Evolutionary conservation across 2,329 filamentous ascomycete species (phyloP).

Genomic region (Ophiocordyceps sinensis): DNA sequence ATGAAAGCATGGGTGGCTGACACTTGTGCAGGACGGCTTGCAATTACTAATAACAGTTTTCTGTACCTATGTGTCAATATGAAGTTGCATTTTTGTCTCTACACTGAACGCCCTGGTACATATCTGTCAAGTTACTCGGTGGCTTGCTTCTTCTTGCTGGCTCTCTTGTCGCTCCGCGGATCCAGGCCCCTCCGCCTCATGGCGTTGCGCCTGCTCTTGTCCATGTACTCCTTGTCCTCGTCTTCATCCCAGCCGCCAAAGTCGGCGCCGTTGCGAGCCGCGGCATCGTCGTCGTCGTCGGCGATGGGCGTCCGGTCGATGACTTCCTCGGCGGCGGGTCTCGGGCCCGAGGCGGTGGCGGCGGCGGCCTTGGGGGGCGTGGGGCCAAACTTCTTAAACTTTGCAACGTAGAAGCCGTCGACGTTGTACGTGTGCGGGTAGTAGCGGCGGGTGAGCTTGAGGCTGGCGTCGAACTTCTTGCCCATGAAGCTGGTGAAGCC

Average conservation of each 20-base stretch:
- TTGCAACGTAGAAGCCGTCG: slow-evolving; percentile 96
- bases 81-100: neutral
- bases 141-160: slow-evolving; percentile 10
- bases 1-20: neutral
- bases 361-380: slow-evolving; percentile 40
- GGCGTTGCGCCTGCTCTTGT: slow-evolving; percentile 57
- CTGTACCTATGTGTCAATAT: neutral
- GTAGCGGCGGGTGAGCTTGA: slow-evolving; percentile 73
- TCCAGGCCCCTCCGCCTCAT: slow-evolving; percentile 63
- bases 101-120: neutral
- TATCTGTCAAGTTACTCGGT: slow-evolving; percentile 3
- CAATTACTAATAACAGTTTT: neutral
- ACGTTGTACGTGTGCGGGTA: slow-evolving; percentile 91
- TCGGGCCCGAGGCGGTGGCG: slow-evolving; percentile 9
- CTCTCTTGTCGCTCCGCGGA: slow-evolving; percentile 39
- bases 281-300: slow-evolving; percentile 28
- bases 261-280: slow-evolving; percentile 26
- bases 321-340: slow-evolving; percentile 24
- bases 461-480: slow-evolving; percentile 76
- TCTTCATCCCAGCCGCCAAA: slow-evolving; percentile 67
- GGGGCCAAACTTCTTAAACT: slow-evolving; percentile 84
- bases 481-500: slow-evolving; percentile 85
- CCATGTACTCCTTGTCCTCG: slow-evolving; percentile 56
- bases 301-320: slow-evolving; percentile 58
- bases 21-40: neutral